Base-by-base conservation (phyloP, 768 basidiomycete genomes). In the Tubosaeta brunneosetosa region DNA sequence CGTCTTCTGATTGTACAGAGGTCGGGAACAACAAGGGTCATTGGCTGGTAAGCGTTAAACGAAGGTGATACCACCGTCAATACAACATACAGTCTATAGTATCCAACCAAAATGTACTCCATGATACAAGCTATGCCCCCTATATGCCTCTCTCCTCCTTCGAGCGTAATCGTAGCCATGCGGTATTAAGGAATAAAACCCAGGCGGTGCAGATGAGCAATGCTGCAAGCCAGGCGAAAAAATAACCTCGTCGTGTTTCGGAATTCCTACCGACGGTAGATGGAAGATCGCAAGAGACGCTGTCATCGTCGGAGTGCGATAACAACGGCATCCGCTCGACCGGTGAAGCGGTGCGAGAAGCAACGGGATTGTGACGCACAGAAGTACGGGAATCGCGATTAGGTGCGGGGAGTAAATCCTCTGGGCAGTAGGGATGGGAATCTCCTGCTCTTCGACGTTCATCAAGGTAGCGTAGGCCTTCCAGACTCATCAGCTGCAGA, bases 171-270 rank as follows among this genome's bases (percentile, higher is more conserved):
- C 77, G 79, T 49, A 76, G 62, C 76, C 76, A 83, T 0, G 84
- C 85, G 16, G 82, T 85, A 10, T 61, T 72, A 60, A 88, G 69
- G 66, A 88, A 88, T 54, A 87, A 64, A 33, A 77, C 60, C 87
- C 86, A 89, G 6, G 83, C 79, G 44, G 62, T 66, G 14, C 77
- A 58, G 10, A 86, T 75, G 32, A 83, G 60, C 2, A 57, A 45
- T 16, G 56, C 71, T 41, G 74, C 76, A 25, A 79, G 55, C 31
- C 68, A 57, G 26, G 77, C 73, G 53, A 82, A 85, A 1, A 80
- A 17, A 52, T 72, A 59, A 2, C 87, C 87, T 38, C 85, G 69
- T 55, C 68, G 64, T 31, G 61, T 66, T 62, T 82, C 77, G 44
- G 64, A 63, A 49, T 51, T 58, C 36, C 65, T 66, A 13, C 55